Percentiles rank a stretch among this genome's conserved stretches.
These are phyloP conservation scores for Fusarium transvaalense DNA, from an alignment of 2,329 filamentous ascomycete genomes.

Conservation along the genomic window DNA sequence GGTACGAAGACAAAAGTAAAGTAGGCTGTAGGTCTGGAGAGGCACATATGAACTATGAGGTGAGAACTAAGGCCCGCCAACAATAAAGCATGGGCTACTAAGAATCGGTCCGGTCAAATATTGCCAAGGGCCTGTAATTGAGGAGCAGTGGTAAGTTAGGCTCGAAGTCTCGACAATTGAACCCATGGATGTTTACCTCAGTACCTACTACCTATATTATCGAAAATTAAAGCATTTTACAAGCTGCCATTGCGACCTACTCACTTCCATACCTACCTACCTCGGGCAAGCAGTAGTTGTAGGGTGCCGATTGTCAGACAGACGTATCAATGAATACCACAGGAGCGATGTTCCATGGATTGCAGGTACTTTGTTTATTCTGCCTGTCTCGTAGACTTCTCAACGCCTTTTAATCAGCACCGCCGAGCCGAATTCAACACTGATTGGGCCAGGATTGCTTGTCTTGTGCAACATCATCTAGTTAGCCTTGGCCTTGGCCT, in stretches of 20 bases:
- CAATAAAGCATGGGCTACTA: neutral
- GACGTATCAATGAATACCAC: neutral
- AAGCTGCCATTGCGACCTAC: neutral
- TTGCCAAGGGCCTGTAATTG: neutral
- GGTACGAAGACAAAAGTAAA: neutral
- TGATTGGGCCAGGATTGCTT: conserved; percentile 3
- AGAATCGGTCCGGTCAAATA: neutral
- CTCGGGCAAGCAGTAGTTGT: too few relatives aligned
- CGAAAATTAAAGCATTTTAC: neutral
- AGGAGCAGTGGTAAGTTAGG: neutral
- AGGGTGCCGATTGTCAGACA: too few relatives aligned
- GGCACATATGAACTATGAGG: neutral
- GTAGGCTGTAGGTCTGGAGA: neutral
- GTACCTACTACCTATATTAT: neutral
- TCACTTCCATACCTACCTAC: too few relatives aligned
- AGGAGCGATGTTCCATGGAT: too few relatives aligned
- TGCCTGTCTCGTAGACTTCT: neutral
- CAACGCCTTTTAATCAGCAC: neutral
- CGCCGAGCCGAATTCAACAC: conserved; percentile 7
- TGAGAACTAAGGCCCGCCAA: neutral
- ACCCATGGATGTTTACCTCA: neutral
- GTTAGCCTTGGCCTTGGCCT: conserved; percentile 5
- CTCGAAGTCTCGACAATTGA: neutral
- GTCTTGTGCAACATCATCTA: conserved; percentile 17
- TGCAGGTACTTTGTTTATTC: neutral